A percentile compares a stretch with the other conserved stretches of the same genome.
Conservation (phyloP, 495 filamentous ascomycete species). For the Penicillium crystallinum region DNA sequence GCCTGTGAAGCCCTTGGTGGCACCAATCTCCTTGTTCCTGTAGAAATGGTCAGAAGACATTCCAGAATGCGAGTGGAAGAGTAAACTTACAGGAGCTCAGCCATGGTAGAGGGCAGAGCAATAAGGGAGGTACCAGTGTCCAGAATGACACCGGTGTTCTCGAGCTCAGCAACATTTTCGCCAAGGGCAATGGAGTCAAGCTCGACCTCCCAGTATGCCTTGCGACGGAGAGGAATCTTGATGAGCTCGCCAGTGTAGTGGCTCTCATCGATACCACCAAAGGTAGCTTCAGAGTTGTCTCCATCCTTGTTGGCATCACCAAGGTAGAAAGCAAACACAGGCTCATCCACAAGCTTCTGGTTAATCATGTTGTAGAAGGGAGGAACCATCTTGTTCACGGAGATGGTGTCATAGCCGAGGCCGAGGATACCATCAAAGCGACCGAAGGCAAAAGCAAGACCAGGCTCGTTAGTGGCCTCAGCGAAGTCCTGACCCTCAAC, state of each 20-base stretch:
- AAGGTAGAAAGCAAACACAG: conserved; percentile 96
- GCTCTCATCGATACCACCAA: conserved; percentile 83
- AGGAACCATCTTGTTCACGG: conserved; percentile 89
- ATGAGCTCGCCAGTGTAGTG: conserved; percentile 88
- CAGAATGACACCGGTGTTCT: conserved; percentile 90
- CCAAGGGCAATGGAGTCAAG: conserved; percentile 89
- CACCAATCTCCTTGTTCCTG: conserved; percentile 91
- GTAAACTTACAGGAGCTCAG: conserved; percentile 74
- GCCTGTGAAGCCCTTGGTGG: conserved; percentile 92
- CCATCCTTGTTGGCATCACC: conserved; percentile 65
- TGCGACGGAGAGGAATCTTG: conserved; percentile 89
- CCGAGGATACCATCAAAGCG: conserved; percentile 97
- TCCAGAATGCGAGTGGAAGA: not conserved
- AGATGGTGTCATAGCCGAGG: conserved; percentile 90
- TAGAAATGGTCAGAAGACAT: conserved; percentile 19
- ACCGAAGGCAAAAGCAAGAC: conserved; percentile 96
- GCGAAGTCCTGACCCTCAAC: conserved; percentile 89
- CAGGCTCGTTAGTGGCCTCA: conserved; percentile 91
- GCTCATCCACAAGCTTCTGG: conserved; percentile 83
- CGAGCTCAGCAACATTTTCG: conserved; percentile 74
- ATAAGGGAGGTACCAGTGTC: conserved; percentile 99
- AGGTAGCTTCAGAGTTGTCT: conserved; percentile 79
- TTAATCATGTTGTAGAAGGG: conserved; percentile 95
- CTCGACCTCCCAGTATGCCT: conserved; percentile 99
- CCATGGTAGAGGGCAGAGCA: conserved; percentile 84